Base-by-base conservation (phyloP, 495 filamentous ascomycete genomes). In the Thozetella sp. region DNA sequence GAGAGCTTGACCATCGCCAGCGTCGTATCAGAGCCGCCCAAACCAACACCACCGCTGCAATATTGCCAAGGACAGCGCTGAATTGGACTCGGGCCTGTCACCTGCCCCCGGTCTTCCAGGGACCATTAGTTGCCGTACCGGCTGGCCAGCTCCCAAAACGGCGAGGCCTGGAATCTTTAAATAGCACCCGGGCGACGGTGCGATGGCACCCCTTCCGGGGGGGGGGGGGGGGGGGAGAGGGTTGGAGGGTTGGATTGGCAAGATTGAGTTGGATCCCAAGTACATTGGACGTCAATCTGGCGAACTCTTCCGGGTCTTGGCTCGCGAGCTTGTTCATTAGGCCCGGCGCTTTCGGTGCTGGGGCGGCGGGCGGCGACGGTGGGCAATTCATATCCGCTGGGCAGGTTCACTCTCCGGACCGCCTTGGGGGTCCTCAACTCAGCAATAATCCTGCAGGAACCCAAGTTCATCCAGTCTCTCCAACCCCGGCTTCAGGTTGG, bases 401-500 rank as follows among this genome's bases (percentile, higher is more conserved):
- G 43, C 43, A 48, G 43, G 3, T 19, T 20, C 43, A 20, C 4
- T 3, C 43, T 48, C 30, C 6, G 30, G 6, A 6, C 6, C 6
- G 15, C 6, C 30, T 15, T 15, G 6, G 20, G 43, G 10, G 10
- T 9, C 20, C n/a, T 13, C 43, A n/a, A 48, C 43, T 48, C 43
- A 48, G 43, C 43, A 48, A 48, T 48, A 48, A 48, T 48, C 43
- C 43, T 48, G 43, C 43, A 48, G 43, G 43, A 48, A 48, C 43
- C 43, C 20, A 10, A 11, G 43, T 48, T 48, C 43, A n/a, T 19
- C 43, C 43, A 48, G 43, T 48, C 11, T 48, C 6, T 20, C 20
- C 43, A 4, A 4, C 17, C 30, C 30, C 30, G 6, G 30, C 30
- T 37, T 6, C 17, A 37, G 6, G 30, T 37, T 37, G 6, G 30